Percentiles rank a stretch among this genome's conserved stretches.
These are phyloP conservation scores for Penicillium sp. DNA, from an alignment of 2,329 filamentous ascomycete species.

Conservation along the genomic window DNA sequence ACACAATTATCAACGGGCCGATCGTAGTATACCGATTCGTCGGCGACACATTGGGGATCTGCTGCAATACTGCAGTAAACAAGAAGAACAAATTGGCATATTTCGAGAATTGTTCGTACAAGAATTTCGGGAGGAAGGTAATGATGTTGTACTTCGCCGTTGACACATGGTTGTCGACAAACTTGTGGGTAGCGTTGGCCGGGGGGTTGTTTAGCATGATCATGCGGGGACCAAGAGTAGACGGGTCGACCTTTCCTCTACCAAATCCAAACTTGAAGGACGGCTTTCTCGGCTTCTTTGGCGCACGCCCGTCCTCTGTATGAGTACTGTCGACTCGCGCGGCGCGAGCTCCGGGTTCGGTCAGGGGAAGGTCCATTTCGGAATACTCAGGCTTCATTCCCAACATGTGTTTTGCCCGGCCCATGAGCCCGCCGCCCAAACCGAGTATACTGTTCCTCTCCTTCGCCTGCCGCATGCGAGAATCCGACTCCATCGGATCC, in stretches of 20 bases:
- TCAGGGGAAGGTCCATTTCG: slow-evolving; percentile 97
- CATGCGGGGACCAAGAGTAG: slow-evolving; percentile 86
- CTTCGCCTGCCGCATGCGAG: slow-evolving; percentile 61
- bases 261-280: slow-evolving; percentile 95
- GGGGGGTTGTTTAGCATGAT: slow-evolving; percentile 97
- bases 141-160: slow-evolving; percentile 96
- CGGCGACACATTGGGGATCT: slow-evolving; percentile 92
- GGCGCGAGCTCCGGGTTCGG: slow-evolving; percentile 68
- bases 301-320: slow-evolving; percentile 48
- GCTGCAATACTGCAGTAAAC: slow-evolving; percentile 91
- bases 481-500: slow-evolving; percentile 57
- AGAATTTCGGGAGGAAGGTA: slow-evolving; percentile 94
- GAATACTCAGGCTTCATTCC: slow-evolving; percentile 89
- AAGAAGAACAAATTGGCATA: slow-evolving; percentile 99
- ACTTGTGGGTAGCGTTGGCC: slow-evolving; percentile 86
- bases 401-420: slow-evolving; percentile 85
- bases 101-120: slow-evolving; percentile 98
- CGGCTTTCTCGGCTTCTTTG: slow-evolving; percentile 68
- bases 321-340: slow-evolving; percentile 50
- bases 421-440: slow-evolving; percentile 84
- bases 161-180: slow-evolving; percentile 94
- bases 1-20: slow-evolving; percentile 85
- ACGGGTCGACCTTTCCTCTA: slow-evolving; percentile 81
- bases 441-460: slow-evolving; percentile 89
- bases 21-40: slow-evolving; percentile 97